phyloP scores from a whole-genome alignment of 164 flowering plant species.

The Magnolia sinica region DNA sequence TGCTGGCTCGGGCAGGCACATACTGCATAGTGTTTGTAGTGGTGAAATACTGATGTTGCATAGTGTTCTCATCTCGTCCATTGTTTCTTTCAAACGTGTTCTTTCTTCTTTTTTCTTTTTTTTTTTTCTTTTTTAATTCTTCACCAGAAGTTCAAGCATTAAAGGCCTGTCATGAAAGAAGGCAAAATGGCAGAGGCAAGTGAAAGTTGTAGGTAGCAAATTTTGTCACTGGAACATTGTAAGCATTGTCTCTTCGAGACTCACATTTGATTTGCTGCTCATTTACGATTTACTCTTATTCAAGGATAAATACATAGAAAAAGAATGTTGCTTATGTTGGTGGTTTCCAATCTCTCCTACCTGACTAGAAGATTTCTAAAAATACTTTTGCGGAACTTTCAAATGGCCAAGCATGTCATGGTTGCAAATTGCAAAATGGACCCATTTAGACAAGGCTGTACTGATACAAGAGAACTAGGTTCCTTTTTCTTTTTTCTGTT shows the following conservation, averaged over 20 bases:
- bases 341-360: background rate
- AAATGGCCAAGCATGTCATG: too few relatives aligned
- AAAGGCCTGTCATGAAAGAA: constrained; percentile 67
- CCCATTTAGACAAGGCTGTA: too few relatives aligned
- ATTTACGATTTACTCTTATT: background rate
- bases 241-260: background rate
- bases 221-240: background rate
- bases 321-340: background rate
- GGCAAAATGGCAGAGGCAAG: constrained; percentile 34
- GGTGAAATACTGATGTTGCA: background rate
- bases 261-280: background rate
- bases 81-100: background rate
- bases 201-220: background rate
- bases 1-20: background rate
- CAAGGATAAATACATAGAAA: background rate
- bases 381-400: too few relatives aligned
- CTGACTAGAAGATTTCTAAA: background rate
- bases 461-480: background rate
- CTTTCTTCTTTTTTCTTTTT: background rate
- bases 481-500: background rate
- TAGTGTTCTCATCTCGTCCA: background rate
- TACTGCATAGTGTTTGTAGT: background rate
- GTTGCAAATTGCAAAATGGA: too few relatives aligned
- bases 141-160: constrained; percentile 74
- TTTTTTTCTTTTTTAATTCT: background rate